Percentiles rank a stretch among this genome's conserved stretches.
phyloP scores from a whole-genome alignment of 2,329 filamentous ascomycete species.

The Graphilbum fragrans region DNA sequence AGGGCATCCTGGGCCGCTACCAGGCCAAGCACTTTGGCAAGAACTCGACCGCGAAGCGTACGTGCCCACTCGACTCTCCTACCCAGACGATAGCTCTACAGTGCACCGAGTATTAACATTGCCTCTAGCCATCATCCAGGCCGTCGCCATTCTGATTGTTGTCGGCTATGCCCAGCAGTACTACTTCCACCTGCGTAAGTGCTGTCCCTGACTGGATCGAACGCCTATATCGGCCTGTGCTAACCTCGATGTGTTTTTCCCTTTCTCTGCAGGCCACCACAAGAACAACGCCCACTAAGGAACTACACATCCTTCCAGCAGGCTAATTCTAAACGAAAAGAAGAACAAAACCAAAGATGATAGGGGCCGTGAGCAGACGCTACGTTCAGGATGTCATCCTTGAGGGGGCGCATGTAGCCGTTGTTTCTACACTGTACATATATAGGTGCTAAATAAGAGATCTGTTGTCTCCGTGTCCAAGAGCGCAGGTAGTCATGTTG shows the following conservation, averaged over 20 bases:
- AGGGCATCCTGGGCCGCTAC: slow-evolving; percentile 79
- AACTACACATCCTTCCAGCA: no score
- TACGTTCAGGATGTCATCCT: no score
- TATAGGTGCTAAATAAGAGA: no score
- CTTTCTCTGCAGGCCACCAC: slow-evolving; percentile 66
- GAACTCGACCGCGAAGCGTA: slow-evolving; percentile 82
- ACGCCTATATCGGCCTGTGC: background rate
- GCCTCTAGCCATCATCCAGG: slow-evolving; percentile 72
- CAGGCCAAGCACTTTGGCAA: slow-evolving; percentile 85
- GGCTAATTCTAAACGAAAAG: background rate
- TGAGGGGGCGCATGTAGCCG: no score
- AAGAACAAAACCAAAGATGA: background rate
- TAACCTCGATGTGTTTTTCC: background rate
- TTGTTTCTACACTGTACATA: no score
- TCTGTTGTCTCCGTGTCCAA: no score
- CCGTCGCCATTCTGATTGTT: slow-evolving; percentile 63
- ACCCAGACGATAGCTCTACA: background rate
- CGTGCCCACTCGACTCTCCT: slow-evolving; percentile 23
- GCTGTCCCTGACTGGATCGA: background rate
- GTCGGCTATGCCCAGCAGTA: slow-evolving; percentile 96
- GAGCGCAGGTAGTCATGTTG: no score
- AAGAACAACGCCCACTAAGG: slow-evolving; percentile 99
- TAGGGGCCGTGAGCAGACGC: background rate
- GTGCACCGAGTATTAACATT: background rate
- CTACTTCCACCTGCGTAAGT: slow-evolving; percentile 99